Evolutionary conservation across 768 basidiomycete genomes (phyloP).

Genomic region (Paxillus involutus): DNA sequence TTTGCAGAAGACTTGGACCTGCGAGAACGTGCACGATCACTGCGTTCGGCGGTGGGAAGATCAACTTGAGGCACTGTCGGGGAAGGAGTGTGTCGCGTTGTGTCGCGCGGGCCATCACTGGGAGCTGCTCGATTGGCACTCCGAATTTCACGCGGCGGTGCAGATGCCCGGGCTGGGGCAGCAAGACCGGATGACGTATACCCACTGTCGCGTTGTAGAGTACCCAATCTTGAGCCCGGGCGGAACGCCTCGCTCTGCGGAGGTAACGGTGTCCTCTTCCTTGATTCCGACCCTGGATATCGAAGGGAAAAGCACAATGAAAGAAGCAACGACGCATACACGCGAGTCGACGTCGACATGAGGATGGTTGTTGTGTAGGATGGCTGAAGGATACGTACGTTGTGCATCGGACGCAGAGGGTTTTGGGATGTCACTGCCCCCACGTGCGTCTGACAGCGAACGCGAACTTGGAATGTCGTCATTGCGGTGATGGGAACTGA

Average conservation of each 20-base stretch:
- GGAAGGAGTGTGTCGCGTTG: constrained; percentile 13
- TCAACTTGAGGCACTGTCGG: constrained; percentile 9
- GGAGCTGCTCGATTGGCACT: neutral
- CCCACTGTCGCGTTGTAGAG: constrained; percentile 10
- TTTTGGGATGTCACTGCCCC: constrained; percentile 16
- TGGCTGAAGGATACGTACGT: constrained; percentile 37
- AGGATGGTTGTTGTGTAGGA: constrained; percentile 27
- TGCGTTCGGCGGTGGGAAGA: constrained; percentile 5
- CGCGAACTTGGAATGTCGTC: constrained; percentile 23
- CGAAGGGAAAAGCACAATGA: constrained; percentile 17
- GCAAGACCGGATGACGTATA: constrained; percentile 4
- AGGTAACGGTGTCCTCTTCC: constrained; percentile 37
- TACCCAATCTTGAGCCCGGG: constrained; percentile 15
- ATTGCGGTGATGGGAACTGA: constrained; percentile 5
- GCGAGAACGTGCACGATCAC: constrained; percentile 14
- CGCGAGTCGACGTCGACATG: constrained; percentile 26
- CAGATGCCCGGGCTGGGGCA: constrained; percentile 2
- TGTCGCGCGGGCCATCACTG: constrained; percentile 8
- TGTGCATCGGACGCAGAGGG: constrained; percentile 30
- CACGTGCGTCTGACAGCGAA: constrained; percentile 15
- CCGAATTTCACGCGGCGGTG: constrained; percentile 8
- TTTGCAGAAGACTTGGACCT: constrained; percentile 13
- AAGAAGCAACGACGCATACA: constrained; percentile 18
- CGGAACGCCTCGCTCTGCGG: constrained; percentile 33
- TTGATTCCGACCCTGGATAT: constrained; percentile 29